Conservation (phyloP, 2,329 filamentous ascomycete species). For the Trichoderma hamatum region DNA sequence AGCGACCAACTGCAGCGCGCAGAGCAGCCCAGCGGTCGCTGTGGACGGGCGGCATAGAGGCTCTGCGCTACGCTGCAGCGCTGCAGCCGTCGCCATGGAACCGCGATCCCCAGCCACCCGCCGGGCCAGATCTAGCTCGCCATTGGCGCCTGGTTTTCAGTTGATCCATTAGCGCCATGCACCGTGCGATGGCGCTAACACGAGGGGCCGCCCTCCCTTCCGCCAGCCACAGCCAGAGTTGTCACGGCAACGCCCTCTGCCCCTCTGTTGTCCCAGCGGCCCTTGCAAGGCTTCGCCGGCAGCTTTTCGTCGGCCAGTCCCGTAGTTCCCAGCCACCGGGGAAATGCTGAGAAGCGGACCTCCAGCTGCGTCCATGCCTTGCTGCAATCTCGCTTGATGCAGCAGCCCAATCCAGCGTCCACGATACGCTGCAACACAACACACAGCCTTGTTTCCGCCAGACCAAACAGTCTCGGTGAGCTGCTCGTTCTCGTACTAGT, state of each 20-base stretch:
- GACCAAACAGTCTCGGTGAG: background rate
- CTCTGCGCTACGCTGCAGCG: background rate
- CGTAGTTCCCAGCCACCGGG: constrained; percentile 26
- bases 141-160: constrained; percentile 2
- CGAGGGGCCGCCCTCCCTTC: constrained; percentile 25
- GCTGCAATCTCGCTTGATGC: constrained; percentile 28
- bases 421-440: background rate
- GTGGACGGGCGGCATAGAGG: background rate
- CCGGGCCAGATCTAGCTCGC: constrained; percentile 6
- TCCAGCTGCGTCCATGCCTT: constrained; percentile 26
- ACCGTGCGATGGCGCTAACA: constrained; percentile 20
- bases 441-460: background rate
- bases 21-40: background rate
- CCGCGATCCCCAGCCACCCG: constrained; percentile 15
- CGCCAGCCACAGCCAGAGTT: constrained; percentile 25
- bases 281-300: constrained; percentile 18
- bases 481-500: background rate
- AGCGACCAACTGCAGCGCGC: background rate
- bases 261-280: constrained; percentile 31
- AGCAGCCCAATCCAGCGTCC: constrained; percentile 24
- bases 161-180: constrained; percentile 25
- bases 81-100: constrained; percentile 29
- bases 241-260: constrained; percentile 29
- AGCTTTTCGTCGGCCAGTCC: constrained; percentile 21
- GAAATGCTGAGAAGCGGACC: constrained; percentile 25